Base-by-base conservation (phyloP, 805 yeast genomes). In the Tetrapisispora nanseiensis region DNA sequence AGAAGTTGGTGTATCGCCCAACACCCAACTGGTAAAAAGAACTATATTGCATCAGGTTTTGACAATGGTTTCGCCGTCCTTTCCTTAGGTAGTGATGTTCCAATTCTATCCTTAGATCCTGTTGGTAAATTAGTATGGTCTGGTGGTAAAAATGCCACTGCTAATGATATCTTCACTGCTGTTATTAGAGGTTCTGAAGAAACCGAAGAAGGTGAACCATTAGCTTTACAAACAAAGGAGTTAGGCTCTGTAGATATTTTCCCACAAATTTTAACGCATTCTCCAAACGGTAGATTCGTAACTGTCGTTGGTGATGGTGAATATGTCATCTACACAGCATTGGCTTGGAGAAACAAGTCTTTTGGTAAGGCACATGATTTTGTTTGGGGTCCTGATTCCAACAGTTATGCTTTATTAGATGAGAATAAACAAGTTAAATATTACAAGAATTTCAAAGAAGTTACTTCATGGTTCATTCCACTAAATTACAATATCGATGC, bases 281-380 rank as follows among this genome's bases (percentile, higher is more conserved):
- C 97, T 35, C 97, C 97, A 49, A 92, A 92, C 61, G 99, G 99
- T 49, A 79, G 96, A 64, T 92, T 84, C 61, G 97, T 89, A 31
- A 83, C 97, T 22, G 96, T 92, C 39, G 82, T 90, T 36, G 99
- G 99, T 59, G 98, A 92, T 66, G 97, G 96, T 46, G 99, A 92
- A 66, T 90, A 86, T 62, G 86, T 90, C 54, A 82, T 92, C 42
- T 92, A 90, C 67, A 89, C 97, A 2, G 90, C 98, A 1, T 74
- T 92, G 55, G 97, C 97, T 1, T 92, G 98, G 98, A 79, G 98
- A 69, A 87, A 90, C 57, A 92, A 87, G 68, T 73, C 87, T 39
- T 92, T 84, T 63, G 97, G 97, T 48, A 74, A 76, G 44, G 96
- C 95, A 18, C 67, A 78, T 42, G 97, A 87, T 57, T 86, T 94